Percentiles rank a stretch among this genome's conserved stretches.
Evolutionary conservation across 768 basidiomycete species (phyloP).

Genomic region (Tricholoma bakamatsutake): DNA sequence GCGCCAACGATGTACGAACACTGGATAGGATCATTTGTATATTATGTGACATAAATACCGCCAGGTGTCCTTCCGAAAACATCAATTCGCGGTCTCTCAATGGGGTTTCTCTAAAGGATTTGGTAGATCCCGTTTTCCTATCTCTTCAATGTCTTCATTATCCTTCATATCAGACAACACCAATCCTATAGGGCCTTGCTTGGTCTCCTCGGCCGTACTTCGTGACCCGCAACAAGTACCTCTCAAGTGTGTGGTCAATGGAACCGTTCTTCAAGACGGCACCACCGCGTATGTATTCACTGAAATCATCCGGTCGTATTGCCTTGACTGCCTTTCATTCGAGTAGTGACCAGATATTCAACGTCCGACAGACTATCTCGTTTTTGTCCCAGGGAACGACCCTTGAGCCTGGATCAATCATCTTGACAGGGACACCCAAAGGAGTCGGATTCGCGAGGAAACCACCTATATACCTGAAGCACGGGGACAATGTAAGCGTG

Average conservation of each 20-base stretch:
- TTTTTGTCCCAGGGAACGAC: constrained; percentile 85
- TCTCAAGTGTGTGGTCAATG: constrained; percentile 65
- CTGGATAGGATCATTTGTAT: background rate
- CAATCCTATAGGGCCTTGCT: constrained; percentile 75
- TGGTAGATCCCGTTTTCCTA: constrained; percentile 36
- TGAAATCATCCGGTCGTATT: background rate
- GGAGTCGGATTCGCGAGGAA: constrained; percentile 77
- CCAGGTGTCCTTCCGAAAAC: constrained; percentile 76
- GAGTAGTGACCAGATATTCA: constrained; percentile 75
- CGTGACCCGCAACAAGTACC: constrained; percentile 60
- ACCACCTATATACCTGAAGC: constrained; percentile 62
- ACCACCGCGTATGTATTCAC: constrained; percentile 55
- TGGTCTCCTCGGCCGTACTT: constrained; percentile 62
- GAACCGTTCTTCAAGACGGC: constrained; percentile 64
- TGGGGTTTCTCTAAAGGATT: constrained; percentile 89
- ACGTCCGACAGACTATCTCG: constrained; percentile 66
- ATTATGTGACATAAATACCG: background rate
- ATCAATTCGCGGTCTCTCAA: constrained; percentile 75
- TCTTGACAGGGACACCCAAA: constrained; percentile 78
- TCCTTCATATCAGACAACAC: constrained; percentile 43
- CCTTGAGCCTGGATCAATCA: constrained; percentile 73
- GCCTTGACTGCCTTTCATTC: background rate
- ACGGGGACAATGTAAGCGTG: constrained; percentile 66
- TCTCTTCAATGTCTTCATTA: background rate
- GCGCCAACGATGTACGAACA: constrained; percentile 61